Evolutionary conservation across 2,329 filamentous ascomycete genomes (phyloP), one percentile per base, ranked within the genome.

Genomic region (Cytospora piceae): DNA sequence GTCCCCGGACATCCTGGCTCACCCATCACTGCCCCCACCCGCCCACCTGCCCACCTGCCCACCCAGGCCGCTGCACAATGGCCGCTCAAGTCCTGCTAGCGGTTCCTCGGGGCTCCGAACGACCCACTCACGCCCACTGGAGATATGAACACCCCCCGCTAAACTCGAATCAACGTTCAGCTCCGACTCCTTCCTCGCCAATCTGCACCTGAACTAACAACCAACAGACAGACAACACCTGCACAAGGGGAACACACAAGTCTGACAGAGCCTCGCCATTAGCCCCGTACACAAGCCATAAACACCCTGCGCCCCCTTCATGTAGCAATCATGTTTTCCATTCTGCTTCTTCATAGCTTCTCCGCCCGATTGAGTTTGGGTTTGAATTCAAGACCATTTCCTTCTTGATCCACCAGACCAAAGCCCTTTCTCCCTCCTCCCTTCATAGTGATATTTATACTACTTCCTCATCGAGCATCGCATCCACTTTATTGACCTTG

Each of bases 291-390:
- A 60, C 22, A 24, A 22, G 7, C 46, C 46, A 65, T 63, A 67
- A 65, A 67, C 58, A 67, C 57, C 59, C 55, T 59, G 66, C 55
- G 58, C 66, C 58, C 55, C 66, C 52, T 34, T 37, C 51, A 39
- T 39, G 32, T 31, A 56, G 49, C 34, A 65, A 27, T 29, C 32
- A 51, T 60, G 54, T 29, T 29, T 61, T 37, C 17, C 42, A 34
- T 58, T 37, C 54, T 54, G 58, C 57, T 46, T 67, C 60, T 51
- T 56, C 55, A 58, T 63, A 51, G 62, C 58, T 55, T 22, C 39
- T 22, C 22, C 54, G 61, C 61, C 53, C 55, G 51, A 12, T 59
- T 31, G 34, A 55, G 27, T 27, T 51, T 32, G 51, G 57, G 9
- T 24, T 39, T 51, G n/a, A 56, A 51, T 29, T 37, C 56, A 24